Base-by-base conservation (phyloP, 176 grass and related monocot genomes). In the Cenchrus purpureus region DNA sequence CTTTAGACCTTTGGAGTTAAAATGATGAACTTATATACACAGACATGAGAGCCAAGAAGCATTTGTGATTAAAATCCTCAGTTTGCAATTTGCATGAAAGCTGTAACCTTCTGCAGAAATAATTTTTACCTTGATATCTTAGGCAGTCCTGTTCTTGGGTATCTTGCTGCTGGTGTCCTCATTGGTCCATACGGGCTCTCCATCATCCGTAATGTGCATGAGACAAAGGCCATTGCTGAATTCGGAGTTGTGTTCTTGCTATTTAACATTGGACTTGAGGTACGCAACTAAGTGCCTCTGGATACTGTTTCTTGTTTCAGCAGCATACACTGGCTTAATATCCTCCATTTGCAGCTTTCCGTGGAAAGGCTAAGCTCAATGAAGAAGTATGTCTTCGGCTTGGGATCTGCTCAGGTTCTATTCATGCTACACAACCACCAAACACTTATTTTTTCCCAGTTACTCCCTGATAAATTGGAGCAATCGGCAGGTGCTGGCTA, bases 221-320 rank as follows among this genome's bases (percentile, higher is more conserved):
- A 88, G 28, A 99, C 97, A 83, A 99, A 99, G 86, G 93, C 92
- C 50, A 96, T 99, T 89, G 97, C 93, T 86, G 97, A 99, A 92
- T 99, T 99, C 61, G 97, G 93, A 87, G 97, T 99, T 20, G 97
- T 99, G 32, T 99, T 99, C 86, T 92, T 99, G 74, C 82, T 99
- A 57, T 99, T 99, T 80, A 99, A 99, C 86, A 99, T 99, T 87
- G 97, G 97, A 76, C 91, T 99, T 79, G 97, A 99, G 97, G 97
- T 99, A 96, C 45, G 40, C 51, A 86, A n/a, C 68, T 82, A 76
- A 82, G 50, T 83, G 25, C 3, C 80, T 63, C 50, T 84, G 52
- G 71, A 56, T 70, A 77, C 59, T 84, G 43, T 75, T 80, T 45
- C 52, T 68, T 87, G 52, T 77, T 77, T 65, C 19, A 67, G 4